phyloP scores from a whole-genome alignment of 805 yeast genomes.

The Zygosaccharomyces kombuchaensis region DNA sequence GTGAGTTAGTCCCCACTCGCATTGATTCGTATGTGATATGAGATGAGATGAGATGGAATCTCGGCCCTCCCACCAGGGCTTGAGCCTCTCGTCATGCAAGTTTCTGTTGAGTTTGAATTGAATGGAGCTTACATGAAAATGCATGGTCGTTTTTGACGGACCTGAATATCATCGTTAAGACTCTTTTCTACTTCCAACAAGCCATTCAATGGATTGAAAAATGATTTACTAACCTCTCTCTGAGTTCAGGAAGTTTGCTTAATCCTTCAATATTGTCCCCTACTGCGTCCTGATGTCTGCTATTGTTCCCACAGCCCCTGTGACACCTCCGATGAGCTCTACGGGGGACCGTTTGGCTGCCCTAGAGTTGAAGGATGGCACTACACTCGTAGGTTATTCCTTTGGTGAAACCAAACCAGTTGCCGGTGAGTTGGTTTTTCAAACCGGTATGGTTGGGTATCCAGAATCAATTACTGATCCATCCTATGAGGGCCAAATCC shows the following conservation, averaged over 20 bases:
- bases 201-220: not conserved
- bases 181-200: not conserved
- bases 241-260: constrained; percentile 3
- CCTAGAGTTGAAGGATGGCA: constrained; percentile 83
- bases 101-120: not conserved
- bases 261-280: constrained; percentile 2
- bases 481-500: constrained; percentile 94
- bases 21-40: constrained; percentile 4
- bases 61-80: not conserved
- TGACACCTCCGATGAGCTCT: constrained; percentile 84
- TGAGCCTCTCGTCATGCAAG: not conserved
- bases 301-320: constrained; percentile 65
- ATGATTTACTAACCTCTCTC: constrained; percentile 4
- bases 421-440: constrained; percentile 98
- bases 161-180: not conserved
- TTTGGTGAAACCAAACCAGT: constrained; percentile 87
- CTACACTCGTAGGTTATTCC: constrained; percentile 87
- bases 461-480: constrained; percentile 98
- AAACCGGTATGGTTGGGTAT: constrained; percentile 99
- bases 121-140: not conserved
- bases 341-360: constrained; percentile 80
- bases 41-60: not conserved
- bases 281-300: constrained; percentile 33
- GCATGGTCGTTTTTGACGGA: not conserved
- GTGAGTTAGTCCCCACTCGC: constrained; percentile 8